A percentile compares a stretch with the other conserved stretches of the same genome.
phyloP scores from a whole-genome alignment of 306 rosid species.

The Cucumis sativus region Cucumber_9930_V3 NC_026655.2:13296001-13296500 shows the following conservation, averaged over 20 bases:
- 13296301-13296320: neutral
- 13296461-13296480: constrained; percentile 14
- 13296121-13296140: constrained; percentile 80
- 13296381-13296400: neutral
- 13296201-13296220: constrained; percentile 13
- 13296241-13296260: neutral
- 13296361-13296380: too few species aligned
- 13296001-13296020: constrained; percentile 20
- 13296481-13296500: neutral
- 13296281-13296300: neutral
- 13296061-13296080: constrained; percentile 70
- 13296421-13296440: neutral
- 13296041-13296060: constrained; percentile 51
- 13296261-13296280: neutral
- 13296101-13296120: constrained; percentile 79
- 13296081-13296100: constrained; percentile 77
- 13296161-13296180: constrained; percentile 78
- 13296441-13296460: constrained; percentile 4
- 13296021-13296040: constrained; percentile 21
- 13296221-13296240: constrained; percentile 12
- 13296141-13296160: constrained; percentile 62
- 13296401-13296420: neutral
- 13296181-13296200: constrained; percentile 39
- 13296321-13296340: neutral
- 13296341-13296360: neutral